Evolutionary conservation across 2,329 filamentous ascomycete genomes (phyloP), one percentile per base, ranked within the genome.

Genomic region (Phialophora chinensis): DNA sequence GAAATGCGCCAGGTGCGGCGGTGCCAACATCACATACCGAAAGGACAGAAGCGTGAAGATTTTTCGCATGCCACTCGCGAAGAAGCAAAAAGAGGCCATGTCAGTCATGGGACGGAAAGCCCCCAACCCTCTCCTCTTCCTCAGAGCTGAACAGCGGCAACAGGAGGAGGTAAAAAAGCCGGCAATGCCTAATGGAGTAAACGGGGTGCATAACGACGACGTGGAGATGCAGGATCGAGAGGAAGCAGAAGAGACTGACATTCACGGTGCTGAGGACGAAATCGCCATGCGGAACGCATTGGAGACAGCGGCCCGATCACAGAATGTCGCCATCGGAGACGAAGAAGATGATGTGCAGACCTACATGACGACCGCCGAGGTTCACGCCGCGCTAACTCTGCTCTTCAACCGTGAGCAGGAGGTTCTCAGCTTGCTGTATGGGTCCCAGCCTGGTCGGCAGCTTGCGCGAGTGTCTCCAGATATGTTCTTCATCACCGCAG

Each of bases 21-120:
- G 83, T 31, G 87, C 95, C 68, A 93, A 91, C 14, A 93, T 93
- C 11, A 83, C 84, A 1, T 98, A 92, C 79, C 89, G 94, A 73
- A 97, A 96, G 77, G 94, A 99, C 74, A 86, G 90, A 52, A 95
- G 88, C 74, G 90, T 93, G 75, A 99, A 98, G 79, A 93, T 99
- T 62, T 99, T 98, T 78, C 90, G 94, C 76, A 95, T 91, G 75
- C 83, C 90, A 1, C 81, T 64, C 86, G 85, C 55, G 79, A 85
- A 55, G 96, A 96, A 77, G 88, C 95, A 42, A 88, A 88, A 76
- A 85, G 88, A 50, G 88, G 90, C 68, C 96, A 96, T 90, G 85
- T 88, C 2, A 87, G 91, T 72, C 78, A 79, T 56, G 85, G 87
- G 62, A 86, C 93, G 75, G 89, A 88, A 72, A 63, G 83, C 87